Base-by-base conservation (phyloP, 2,329 filamentous ascomycete species). In the Macrophomina tecta region DNA sequence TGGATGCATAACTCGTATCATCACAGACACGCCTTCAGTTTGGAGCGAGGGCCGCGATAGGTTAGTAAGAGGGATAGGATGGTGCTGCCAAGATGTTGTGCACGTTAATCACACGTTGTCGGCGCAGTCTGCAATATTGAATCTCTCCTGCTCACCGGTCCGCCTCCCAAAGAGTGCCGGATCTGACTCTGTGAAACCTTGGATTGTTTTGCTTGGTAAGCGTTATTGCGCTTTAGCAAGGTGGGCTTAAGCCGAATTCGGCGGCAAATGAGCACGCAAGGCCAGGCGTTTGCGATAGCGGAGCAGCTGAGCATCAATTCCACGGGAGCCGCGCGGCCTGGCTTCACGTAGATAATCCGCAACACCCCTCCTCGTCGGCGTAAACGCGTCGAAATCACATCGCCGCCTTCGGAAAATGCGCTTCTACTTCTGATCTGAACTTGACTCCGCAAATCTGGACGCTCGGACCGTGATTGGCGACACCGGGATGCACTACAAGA, bases 261-360 rank as follows among this genome's bases (percentile, higher is more conserved):
- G 14, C 23, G 38, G 55, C 14, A 32, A 9, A 28, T n/a, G 32
- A 62, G 58, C 58, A 62, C 58, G 58, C 58, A 36, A 62, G 48
- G 8, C 52, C 38, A 32, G 18, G 52, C 52, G 7, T 18, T n/a
- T 12, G 52, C 52, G 34, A 38, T 55, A 55, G 52, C 52, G 52
- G 30, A 62, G 42, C 16, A n/a, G n/a, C 2, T 16, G 4, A 40
- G 28, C 14, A 14, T 30, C 28, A 30, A 18, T 61, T 32, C 56
- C 42, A 14, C 18, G 18, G 55, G 48, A 32, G 56, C 56, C 56
- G 56, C 56, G 56, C 42, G 56, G 56, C 40, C 42, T 3, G 12
- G 11, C 23, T 8, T 30, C 40, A 32, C 28, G 16, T 61, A 46
- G 56, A 61, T 48, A 61, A 61, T 23, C 32, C 16, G 28, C 56